Percentiles rank a stretch among this genome's conserved stretches.
These are phyloP conservation scores for Penicillium sp. DNA, from an alignment of 2,329 filamentous ascomycete species.

Conservation along the genomic window DNA sequence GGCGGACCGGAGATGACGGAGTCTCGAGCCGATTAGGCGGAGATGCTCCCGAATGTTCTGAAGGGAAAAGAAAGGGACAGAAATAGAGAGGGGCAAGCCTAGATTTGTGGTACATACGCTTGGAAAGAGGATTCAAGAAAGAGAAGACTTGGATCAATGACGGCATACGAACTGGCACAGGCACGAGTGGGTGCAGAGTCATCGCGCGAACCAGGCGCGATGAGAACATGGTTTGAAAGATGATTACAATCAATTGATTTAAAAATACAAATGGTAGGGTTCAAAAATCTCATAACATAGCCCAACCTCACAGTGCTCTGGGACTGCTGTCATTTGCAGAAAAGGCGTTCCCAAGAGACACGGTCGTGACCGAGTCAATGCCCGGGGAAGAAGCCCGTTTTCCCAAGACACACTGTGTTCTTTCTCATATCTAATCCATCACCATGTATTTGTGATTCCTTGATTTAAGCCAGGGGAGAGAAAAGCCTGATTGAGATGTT, in stretches of 20 bases:
- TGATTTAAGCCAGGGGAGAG: slow-evolving; percentile 47
- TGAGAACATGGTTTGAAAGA: neutral
- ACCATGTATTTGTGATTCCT: neutral
- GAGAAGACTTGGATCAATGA: neutral
- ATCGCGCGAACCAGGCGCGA: neutral
- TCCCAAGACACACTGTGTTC: neutral
- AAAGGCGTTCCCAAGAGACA: neutral
- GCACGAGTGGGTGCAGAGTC: too few species aligned
- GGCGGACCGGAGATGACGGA: neutral
- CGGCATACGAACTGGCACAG: neutral
- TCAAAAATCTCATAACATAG: slow-evolving; percentile 11
- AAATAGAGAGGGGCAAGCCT: too few species aligned
- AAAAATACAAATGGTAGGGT: slow-evolving; percentile 33
- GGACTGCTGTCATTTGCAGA: too few species aligned
- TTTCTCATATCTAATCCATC: neutral
- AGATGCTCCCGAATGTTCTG: neutral
- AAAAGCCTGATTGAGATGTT: slow-evolving; percentile 39
- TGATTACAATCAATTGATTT: slow-evolving; percentile 16
- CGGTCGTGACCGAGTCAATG: neutral
- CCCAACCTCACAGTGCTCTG: slow-evolving; percentile 4
- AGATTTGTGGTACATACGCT: too few species aligned
- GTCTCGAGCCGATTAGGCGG: neutral
- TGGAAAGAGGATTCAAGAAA: too few species aligned
- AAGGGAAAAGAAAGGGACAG: neutral
- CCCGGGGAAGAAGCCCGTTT: neutral